Percentiles rank a stretch among this genome's conserved stretches.
Conservation (phyloP, 306 rosid species). For the Arachis stenosperma region DNA sequence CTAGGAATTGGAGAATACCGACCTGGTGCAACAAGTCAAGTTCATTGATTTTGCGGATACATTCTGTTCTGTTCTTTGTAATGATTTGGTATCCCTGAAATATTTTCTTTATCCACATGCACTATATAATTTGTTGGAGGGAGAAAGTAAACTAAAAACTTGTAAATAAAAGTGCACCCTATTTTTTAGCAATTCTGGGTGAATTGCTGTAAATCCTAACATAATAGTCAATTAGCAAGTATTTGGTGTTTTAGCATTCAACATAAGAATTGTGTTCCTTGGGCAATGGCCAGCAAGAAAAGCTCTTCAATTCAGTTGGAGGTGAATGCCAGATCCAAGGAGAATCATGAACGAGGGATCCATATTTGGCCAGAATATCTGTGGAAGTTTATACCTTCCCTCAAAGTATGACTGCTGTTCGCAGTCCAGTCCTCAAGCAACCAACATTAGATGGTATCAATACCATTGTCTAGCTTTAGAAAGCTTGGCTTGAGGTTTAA, state of each 20-base stretch:
- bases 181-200: not conserved
- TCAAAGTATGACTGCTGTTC: no score
- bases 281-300: no score
- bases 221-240: not conserved
- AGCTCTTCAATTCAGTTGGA: no score
- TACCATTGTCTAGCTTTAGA: no score
- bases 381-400: no score
- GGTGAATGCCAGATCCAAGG: no score
- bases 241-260: not conserved
- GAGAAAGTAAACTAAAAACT: constrained; percentile 16
- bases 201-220: not conserved
- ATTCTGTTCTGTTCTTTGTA: not conserved
- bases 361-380: no score
- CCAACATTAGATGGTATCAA: no score
- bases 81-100: not conserved
- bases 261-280: not conserved
- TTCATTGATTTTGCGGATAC: constrained; percentile 39
- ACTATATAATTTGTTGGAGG: not conserved
- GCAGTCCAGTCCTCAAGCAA: no score
- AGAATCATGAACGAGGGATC: no score
- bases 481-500: no score
- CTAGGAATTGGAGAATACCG: constrained; percentile 94
- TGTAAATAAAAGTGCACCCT: constrained; percentile 8
- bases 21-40: constrained; percentile 65
- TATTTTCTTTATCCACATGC: not conserved